These are phyloP conservation scores for Arthrobotrys sphaeroides DNA, from an alignment of 2,329 filamentous ascomycete species.

Conservation along the genomic window DNA sequence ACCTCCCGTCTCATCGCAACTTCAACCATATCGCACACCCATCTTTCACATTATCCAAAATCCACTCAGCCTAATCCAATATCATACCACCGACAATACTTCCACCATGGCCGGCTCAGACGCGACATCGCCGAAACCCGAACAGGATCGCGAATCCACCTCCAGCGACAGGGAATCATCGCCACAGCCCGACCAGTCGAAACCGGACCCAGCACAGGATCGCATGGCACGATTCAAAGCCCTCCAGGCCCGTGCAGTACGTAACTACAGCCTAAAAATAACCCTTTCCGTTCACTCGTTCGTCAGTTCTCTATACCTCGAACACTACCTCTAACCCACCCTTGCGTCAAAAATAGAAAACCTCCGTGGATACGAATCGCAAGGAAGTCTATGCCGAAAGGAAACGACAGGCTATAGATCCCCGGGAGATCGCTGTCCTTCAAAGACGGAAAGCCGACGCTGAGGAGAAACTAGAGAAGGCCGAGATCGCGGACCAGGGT, in stretches of 20 bases:
- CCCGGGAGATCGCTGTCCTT: slow-evolving; percentile 78
- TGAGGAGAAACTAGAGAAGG: slow-evolving; percentile 90
- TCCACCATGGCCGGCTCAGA: slow-evolving; percentile 48
- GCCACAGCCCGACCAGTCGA: slow-evolving; percentile 38
- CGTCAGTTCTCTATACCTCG: slow-evolving; percentile 13
- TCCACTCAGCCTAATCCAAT: background rate
- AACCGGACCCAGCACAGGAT: slow-evolving; percentile 65
- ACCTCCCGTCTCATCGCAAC: slow-evolving; percentile 14
- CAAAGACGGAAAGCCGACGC: slow-evolving; percentile 87
- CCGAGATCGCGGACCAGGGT: slow-evolving; percentile 82
- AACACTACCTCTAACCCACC: slow-evolving; percentile 29
- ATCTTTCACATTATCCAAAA: background rate
- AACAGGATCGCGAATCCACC: slow-evolving; percentile 37
- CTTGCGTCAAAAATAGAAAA: slow-evolving; percentile 64
- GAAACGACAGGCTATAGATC: slow-evolving; percentile 79
- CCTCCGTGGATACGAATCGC: slow-evolving; percentile 76
- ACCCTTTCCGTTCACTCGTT: background rate
- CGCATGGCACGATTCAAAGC: slow-evolving; percentile 85
- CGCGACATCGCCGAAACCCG: slow-evolving; percentile 51
- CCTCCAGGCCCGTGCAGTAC: slow-evolving; percentile 77
- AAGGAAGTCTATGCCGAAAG: slow-evolving; percentile 86
- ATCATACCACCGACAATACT: no score
- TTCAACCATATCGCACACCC: background rate
- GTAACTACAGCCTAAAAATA: slow-evolving; percentile 56
- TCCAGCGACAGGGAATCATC: slow-evolving; percentile 39